These are phyloP conservation scores for Magnaporthales sp. DNA, from an alignment of 2,329 filamentous ascomycete species.

Conservation along the genomic window DNA sequence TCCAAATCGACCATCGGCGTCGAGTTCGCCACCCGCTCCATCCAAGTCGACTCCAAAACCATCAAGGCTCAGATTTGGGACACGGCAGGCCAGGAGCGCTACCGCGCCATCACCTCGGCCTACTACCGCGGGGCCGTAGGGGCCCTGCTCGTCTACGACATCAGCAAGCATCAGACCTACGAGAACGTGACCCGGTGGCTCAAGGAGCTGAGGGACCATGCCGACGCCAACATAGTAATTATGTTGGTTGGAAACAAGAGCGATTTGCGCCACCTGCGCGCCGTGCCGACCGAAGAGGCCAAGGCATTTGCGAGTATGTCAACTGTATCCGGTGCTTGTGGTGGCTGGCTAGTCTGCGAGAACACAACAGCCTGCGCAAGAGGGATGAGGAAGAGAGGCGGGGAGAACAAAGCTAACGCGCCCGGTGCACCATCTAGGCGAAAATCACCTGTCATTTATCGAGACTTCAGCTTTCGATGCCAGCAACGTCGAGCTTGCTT, in stretches of 20 bases:
- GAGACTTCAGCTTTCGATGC: conserved; percentile 98
- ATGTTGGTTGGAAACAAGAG: conserved; percentile 99
- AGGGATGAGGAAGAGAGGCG: background rate
- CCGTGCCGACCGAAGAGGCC: conserved; percentile 94
- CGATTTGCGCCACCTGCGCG: conserved; percentile 96
- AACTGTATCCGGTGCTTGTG: background rate
- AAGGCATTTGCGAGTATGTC: conserved; percentile 89
- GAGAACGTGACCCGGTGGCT: conserved; percentile 98
- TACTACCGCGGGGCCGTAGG: conserved; percentile 98
- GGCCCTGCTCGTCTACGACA: conserved; percentile 96
- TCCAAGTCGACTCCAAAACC: conserved; percentile 98
- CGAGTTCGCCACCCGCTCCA: conserved; percentile 96
- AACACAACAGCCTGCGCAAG: background rate
- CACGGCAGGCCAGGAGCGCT: conserved; percentile 96
- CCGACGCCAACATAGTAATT: conserved; percentile 98
- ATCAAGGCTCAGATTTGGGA: conserved; percentile 99
- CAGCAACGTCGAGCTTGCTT: conserved; percentile 97
- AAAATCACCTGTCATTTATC: conserved; percentile 98
- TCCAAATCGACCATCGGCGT: conserved; percentile 99
- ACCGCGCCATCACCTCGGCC: conserved; percentile 96
- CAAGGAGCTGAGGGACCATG: conserved; percentile 96
- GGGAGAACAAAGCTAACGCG: conserved; percentile 14
- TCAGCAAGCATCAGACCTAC: conserved; percentile 99
- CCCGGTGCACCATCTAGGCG: conserved; percentile 47
- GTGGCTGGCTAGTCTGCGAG: conserved; percentile 4